Evolutionary conservation across 495 filamentous ascomycete species (phyloP), one percentile per base, ranked within the genome.

Genomic region (Hypoxylon intermedium): DNA sequence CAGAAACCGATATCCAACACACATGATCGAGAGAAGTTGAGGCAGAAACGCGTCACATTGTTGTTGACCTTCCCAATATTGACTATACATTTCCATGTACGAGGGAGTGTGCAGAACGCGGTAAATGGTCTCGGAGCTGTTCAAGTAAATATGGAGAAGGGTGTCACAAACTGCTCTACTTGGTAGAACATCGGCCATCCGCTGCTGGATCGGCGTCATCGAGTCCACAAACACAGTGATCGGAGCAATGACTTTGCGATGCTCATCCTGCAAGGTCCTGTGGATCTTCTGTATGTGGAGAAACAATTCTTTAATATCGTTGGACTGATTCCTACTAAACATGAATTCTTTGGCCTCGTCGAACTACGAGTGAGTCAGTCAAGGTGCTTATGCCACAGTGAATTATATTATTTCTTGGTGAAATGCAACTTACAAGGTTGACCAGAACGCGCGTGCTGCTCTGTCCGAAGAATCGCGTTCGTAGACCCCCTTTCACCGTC

Each of bases 31-130:
- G 37, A 76, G 68, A 3, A 77, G 67, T 13, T 70, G 71, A 1
- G 74, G 72, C 5, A 83, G 72, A 62, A 85, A 86, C 5, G 70
- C 61, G 0, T 72, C 69, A 19, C 60, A 40, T 28, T 68, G 67
- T 19, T 36, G 40, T 23, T 33, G 50, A 12, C 71, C 66, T 12
- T 65, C 66, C 79, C 76, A 83, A 48, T 77, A 74, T 6, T 44
- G 42, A 9, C 75, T 67, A 57, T 83, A 84, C 41, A 81, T 69
- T 13, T 33, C 57, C 54, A 61, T 73, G 60, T 87, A 83, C 6
- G 70, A 52, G 12, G 76, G 74, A 3, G 77, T 70, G 54, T 74
- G 76, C 30, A 83, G 59, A 12, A 87, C 75, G 6, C 83, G 81
- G 60, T 83, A 78, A 18, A 80, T 53, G 5, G 69, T 74, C 45